Evolutionary conservation across 78 protist genomes (phyloP), one percentile per base, ranked within the genome.

Genomic region (Dictyostelium capitatum): DNA sequence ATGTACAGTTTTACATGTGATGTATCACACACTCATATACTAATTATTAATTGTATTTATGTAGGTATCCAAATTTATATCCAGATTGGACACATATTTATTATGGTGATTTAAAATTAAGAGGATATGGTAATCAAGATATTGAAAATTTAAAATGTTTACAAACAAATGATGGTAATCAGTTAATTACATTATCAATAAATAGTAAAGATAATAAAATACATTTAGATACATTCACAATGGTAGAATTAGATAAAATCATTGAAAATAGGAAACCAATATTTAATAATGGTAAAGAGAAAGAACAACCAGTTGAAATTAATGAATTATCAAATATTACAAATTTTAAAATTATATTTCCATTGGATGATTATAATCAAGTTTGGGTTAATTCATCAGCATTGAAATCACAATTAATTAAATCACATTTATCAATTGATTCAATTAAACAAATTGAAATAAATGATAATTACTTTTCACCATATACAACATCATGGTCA

Each of bases 31-130:
- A 53, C 11, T 11, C 57, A 53, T 12, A 53, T 53, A 53, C 11
- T 53, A 53, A 53, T 53, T 11, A 53, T 12, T 53, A 53, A n/a
- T n/a, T n/a, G n/a, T n/a, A n/a, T n/a, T n/a, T 48, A 9, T 48
- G 5, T 48, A 73, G 79, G 79, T 73, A 87, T 32, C 93, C 93
- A 8, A 87, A 87, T 87, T 70, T 77, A n/a, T 87, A 87, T 28
- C 93, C 93, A 25, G 84, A 77, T 87, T 87, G 93, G 93, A 87
- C 84, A 47, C 93, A 87, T 87, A 3, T 87, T 30, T 87, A 77
- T 73, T 87, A 87, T 87, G 93, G 93, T 17, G 25, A n/a, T 9
- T 62, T 87, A 30, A 51, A 87, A 48, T 47, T 87, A n/a, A 23
- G 92, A 28, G 82, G 74, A 25, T 53, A 37, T 69, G 69, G 69